These are phyloP conservation scores for Neopestalotiopsis rosae DNA, from an alignment of 2,329 filamentous ascomycete species.

Conservation along the genomic window DNA sequence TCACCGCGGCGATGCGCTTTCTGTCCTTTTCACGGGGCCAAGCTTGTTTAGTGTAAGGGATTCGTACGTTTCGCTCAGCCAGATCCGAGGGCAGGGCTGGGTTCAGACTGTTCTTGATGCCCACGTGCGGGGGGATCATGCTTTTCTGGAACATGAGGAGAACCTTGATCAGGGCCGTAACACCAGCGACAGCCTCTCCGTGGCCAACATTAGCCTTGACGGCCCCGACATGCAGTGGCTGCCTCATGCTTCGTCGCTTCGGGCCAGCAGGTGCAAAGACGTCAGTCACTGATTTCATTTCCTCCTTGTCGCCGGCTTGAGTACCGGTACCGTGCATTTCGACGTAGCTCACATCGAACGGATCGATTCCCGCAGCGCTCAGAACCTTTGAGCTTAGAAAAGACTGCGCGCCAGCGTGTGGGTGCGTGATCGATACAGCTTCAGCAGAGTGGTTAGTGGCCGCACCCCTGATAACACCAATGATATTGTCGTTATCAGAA, in stretches of 20 bases:
- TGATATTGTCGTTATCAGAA: slow-evolving; percentile 34
- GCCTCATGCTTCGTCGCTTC: slow-evolving; percentile 42
- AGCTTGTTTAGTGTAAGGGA: slow-evolving; percentile 40
- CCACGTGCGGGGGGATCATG: slow-evolving; percentile 52
- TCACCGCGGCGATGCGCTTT: slow-evolving; percentile 38
- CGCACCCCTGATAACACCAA: slow-evolving; percentile 48
- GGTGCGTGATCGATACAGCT: slow-evolving; percentile 74
- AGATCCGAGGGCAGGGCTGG: slow-evolving; percentile 47
- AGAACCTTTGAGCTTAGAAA: too few relatives aligned
- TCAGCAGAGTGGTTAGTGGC: slow-evolving; percentile 76
- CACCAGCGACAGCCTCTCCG: slow-evolving; percentile 48
- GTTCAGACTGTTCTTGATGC: slow-evolving; percentile 54
- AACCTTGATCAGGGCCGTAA: slow-evolving; percentile 45
- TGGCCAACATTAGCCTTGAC: slow-evolving; percentile 56
- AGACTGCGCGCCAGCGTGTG: slow-evolving; percentile 55
- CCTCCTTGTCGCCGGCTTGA: slow-evolving; percentile 71
- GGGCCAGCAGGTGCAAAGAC: slow-evolving; percentile 57
- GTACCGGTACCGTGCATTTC: slow-evolving; percentile 76
- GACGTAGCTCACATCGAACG: slow-evolving; percentile 61
- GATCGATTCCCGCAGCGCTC: slow-evolving; percentile 58
- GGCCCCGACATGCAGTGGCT: slow-evolving; percentile 51
- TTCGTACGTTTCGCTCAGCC: slow-evolving; percentile 42
- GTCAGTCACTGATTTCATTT: slow-evolving; percentile 66
- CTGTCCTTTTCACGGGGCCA: slow-evolving; percentile 35
- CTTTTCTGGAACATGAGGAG: slow-evolving; percentile 47